A percentile compares a stretch with the other conserved stretches of the same genome.
Conservation (phyloP, 768 basidiomycete species). For the Trametes maxima region DNA sequence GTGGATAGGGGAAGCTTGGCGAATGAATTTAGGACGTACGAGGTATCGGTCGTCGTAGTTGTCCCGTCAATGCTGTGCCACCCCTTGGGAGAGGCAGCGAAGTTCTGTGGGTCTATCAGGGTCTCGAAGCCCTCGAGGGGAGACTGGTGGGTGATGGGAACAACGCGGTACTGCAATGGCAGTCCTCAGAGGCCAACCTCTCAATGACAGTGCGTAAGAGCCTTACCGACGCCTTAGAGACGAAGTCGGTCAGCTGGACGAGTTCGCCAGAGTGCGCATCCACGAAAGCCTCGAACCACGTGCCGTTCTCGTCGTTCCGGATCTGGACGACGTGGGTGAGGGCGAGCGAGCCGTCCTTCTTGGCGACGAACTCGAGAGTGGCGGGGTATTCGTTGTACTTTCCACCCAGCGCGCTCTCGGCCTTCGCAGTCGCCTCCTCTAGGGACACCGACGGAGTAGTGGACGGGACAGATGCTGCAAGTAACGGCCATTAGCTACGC, state of each 20-base stretch:
- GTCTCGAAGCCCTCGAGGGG: constrained; percentile 51
- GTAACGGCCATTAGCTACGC: neutral
- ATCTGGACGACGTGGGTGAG: constrained; percentile 47
- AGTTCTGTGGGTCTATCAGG: constrained; percentile 56
- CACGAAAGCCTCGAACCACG: constrained; percentile 60
- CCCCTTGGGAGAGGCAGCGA: constrained; percentile 54
- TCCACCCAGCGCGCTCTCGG: constrained; percentile 42
- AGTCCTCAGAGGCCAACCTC: neutral
- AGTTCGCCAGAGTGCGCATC: constrained; percentile 56
- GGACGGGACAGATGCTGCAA: constrained; percentile 31
- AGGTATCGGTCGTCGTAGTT: constrained; percentile 37
- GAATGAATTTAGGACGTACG: constrained; percentile 16
- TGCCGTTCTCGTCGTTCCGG: constrained; percentile 42
- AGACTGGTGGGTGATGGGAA: constrained; percentile 53
- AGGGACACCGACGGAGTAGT: constrained; percentile 41
- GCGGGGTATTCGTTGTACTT: constrained; percentile 44
- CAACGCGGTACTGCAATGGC: constrained; percentile 43
- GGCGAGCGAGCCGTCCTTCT: constrained; percentile 40
- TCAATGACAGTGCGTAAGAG: neutral
- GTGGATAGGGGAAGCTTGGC: too few species aligned
- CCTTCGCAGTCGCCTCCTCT: constrained; percentile 39
- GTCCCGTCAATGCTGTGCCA: constrained; percentile 47
- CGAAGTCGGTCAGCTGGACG: constrained; percentile 54
- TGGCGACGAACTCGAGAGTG: constrained; percentile 43
- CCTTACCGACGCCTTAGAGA: constrained; percentile 44